These are phyloP conservation scores for Hanseniaspora meyeri DNA, from an alignment of 805 yeast species.

Conservation along the genomic window DNA sequence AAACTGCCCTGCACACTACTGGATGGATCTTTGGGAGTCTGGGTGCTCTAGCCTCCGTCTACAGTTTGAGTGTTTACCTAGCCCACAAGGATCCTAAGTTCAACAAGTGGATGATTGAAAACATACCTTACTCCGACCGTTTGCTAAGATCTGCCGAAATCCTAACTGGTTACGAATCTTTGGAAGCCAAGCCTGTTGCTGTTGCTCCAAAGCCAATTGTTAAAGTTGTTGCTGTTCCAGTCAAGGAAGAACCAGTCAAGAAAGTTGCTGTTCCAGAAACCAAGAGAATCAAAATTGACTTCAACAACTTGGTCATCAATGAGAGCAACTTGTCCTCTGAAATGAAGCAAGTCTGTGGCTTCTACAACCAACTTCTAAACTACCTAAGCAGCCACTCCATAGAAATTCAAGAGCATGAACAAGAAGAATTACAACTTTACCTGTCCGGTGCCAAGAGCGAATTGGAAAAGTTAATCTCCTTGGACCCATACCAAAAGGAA, in stretches of 20 bases:
- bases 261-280: background rate
- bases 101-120: constrained; percentile 7
- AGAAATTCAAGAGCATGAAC: constrained; percentile 5
- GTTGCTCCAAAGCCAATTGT: background rate
- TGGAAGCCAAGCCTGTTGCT: background rate
- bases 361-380: constrained; percentile 9
- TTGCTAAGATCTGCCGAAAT: background rate
- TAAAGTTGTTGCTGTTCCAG: background rate
- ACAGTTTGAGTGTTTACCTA: background rate
- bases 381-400: constrained; percentile 7
- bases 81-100: constrained; percentile 4
- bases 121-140: background rate
- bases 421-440: constrained; percentile 1
- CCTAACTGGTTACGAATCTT: background rate
- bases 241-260: background rate
- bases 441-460: constrained; percentile 2
- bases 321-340: background rate
- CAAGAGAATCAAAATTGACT: background rate
- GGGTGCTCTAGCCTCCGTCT: background rate
- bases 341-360: background rate
- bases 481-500: constrained; percentile 2
- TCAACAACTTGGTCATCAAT: background rate
- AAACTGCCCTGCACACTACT: background rate
- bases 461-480: background rate
- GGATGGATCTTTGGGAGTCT: background rate